Conservation (phyloP, 2,329 filamentous ascomycete genomes). For the Paraconiothyrium sp. region DNA sequence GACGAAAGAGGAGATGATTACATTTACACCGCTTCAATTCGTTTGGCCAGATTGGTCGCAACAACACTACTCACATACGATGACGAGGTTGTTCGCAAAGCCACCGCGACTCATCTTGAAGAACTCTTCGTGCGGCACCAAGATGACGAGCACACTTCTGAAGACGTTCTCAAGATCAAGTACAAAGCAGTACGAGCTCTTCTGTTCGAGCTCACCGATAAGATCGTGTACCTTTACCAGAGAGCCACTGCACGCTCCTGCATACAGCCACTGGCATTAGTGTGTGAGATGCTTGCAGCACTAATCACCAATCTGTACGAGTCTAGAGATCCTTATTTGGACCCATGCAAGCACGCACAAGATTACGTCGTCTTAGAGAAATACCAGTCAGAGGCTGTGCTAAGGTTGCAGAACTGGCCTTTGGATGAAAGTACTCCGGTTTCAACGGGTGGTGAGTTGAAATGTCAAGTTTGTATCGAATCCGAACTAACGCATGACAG, state of each 20-base stretch:
- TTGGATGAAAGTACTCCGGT: conserved; percentile 41
- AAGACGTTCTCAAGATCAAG: conserved; percentile 29
- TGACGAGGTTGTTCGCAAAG: conserved; percentile 39
- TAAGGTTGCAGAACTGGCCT: conserved; percentile 35
- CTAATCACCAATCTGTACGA: conserved; percentile 30
- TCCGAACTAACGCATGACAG: conserved; percentile 19
- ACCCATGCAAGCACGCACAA: conserved; percentile 28
- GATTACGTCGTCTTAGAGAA: conserved; percentile 37
- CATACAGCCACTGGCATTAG: conserved; percentile 36
- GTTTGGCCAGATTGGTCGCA: conserved; percentile 28
- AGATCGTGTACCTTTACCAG: conserved; percentile 37
- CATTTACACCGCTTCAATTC: conserved; percentile 36
- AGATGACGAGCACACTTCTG: conserved; percentile 25
- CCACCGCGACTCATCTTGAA: conserved; percentile 30
- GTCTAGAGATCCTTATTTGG: conserved; percentile 33
- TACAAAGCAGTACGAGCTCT: conserved; percentile 34
- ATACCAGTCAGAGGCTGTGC: conserved; percentile 35
- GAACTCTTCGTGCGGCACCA: conserved; percentile 32
- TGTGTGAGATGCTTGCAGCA: conserved; percentile 30
- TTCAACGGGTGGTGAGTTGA: conserved; percentile 34
- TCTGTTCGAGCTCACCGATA: conserved; percentile 29
- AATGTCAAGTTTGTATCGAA: not conserved
- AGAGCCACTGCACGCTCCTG: conserved; percentile 33
- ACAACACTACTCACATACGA: conserved; percentile 40
- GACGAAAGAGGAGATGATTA: conserved; percentile 28